Evolutionary conservation across 441 rosid genomes (phyloP).

Genomic region (Adansonia grandidieri): DNA sequence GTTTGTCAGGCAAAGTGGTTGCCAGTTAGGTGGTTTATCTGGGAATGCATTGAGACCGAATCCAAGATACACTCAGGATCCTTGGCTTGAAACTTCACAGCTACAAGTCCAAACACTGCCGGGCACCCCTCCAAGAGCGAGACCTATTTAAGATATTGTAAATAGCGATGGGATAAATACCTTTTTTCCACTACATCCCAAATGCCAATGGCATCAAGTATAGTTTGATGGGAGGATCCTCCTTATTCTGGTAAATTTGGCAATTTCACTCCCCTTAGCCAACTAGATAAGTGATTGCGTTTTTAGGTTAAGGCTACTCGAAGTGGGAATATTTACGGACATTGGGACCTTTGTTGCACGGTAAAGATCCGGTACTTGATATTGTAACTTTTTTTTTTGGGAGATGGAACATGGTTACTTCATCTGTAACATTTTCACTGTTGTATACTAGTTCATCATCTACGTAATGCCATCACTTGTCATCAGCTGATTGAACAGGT

Average conservation of each 20-base stretch:
- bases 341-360: slow-evolving; percentile 9
- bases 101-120: slow-evolving; percentile 54
- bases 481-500: not conserved
- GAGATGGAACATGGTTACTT: slow-evolving; percentile 36
- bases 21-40: slow-evolving; percentile 56
- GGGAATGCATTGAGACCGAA: slow-evolving; percentile 56
- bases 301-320: slow-evolving; percentile 9
- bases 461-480: not conserved
- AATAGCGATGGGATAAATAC: slow-evolving; percentile 28
- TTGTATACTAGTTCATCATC: slow-evolving; percentile 24
- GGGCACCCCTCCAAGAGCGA: slow-evolving; percentile 59
- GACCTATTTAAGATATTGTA: slow-evolving; percentile 58
- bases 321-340: not conserved
- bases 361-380: slow-evolving; percentile 23
- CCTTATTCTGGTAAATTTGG: not conserved
- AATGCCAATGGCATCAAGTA: slow-evolving; percentile 8
- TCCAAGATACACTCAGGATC: slow-evolving; percentile 45
- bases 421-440: slow-evolving; percentile 30
- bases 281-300: slow-evolving; percentile 13
- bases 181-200: slow-evolving; percentile 17
- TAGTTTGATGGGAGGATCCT: not conserved
- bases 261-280: not conserved
- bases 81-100: slow-evolving; percentile 50
- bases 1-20: slow-evolving; percentile 53
- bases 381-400: slow-evolving; percentile 29